Evolutionary conservation across 495 filamentous ascomycete genomes (phyloP), one percentile per base, ranked within the genome.

Genomic region (Lichina pygmaea): DNA sequence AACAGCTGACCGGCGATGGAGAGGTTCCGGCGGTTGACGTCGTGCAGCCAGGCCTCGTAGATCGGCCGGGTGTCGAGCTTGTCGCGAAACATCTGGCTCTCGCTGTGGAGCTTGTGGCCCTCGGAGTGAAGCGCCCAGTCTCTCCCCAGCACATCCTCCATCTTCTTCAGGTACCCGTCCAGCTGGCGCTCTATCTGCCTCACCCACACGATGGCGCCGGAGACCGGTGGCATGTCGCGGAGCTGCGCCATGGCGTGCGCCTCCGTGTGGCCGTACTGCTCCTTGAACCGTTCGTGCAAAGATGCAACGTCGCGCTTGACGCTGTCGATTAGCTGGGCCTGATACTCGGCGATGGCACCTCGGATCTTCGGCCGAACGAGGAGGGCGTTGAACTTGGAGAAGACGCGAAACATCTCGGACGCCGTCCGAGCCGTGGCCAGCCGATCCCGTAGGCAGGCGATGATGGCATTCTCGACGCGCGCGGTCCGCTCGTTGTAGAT

Each of bases 351-450:
- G 55, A 99, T 99, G 44, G 89, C 89, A 54, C 89, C 85, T 40
- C 89, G 75, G 57, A 99, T 94, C 65, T 95, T 95, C 13, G 91
- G 91, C 32, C 89, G 73, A 43, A 99, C 85, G 54, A 99, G 86
- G 43, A 99, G 76, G 31, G 89, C 91, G 55, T 99, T 99, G 68
- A 99, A 99, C 55, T 94, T 94, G 15, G 89, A 99, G 57, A 95
- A 95, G 42, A 99, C 89, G 36, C 91, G 81, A 58, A 99, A 99
- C 89, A 95, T 99, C 57, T 95, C 89, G 56, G 91, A 95, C 16
- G 89, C 89, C 45, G 77, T 86, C 66, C 86, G 95, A 10, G 89
- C 85, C 3, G 81, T 93, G 2, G 86, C 89, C 44, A 99, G 66
- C 39, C 89, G 78, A 60, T 99, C 89, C 53, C 91, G 70, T 8